Percentiles rank a stretch among this genome's conserved stretches.
These are phyloP conservation scores for Verbascum thapsus DNA, from an alignment of 257 asterid genomes.

Conservation along the genomic window DNA sequence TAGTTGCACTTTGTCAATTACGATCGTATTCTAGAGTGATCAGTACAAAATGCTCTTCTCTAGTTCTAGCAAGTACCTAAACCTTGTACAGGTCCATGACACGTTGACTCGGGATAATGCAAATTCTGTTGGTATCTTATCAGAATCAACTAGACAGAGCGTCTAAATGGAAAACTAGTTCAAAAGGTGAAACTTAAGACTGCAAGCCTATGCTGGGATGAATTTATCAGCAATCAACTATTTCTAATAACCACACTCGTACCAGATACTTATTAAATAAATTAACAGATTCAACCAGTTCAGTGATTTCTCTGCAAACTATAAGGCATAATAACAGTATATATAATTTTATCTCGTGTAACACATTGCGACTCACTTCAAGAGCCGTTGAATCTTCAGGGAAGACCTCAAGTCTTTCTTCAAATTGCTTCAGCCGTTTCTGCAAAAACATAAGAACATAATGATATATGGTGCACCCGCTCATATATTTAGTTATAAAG, in stretches of 20 bases:
- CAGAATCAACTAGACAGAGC: conserved; percentile 1
- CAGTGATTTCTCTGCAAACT: conserved; percentile 16
- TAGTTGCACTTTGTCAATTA: conserved; percentile 14
- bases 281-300: background rate
- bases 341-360: conserved; percentile 24
- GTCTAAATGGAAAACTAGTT: background rate
- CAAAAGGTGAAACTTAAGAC: conserved; percentile 20
- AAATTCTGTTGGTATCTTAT: background rate
- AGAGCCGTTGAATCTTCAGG: conserved; percentile 81
- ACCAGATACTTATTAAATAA: conserved; percentile 19
- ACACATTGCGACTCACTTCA: conserved; percentile 65
- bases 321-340: conserved; percentile 13
- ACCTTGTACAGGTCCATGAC: conserved; percentile 12
- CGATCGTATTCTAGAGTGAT: conserved; percentile 14
- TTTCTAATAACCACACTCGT: background rate
- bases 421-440: conserved; percentile 75
- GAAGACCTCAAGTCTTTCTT: conserved; percentile 60
- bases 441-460: conserved; percentile 42
- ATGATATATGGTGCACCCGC: conserved; percentile 19
- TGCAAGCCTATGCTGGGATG: conserved; percentile 1
- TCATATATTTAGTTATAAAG: conserved; percentile 23
- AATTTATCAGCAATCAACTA: conserved; percentile 18
- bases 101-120: conserved; percentile 7
- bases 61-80: conserved; percentile 15
- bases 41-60: conserved; percentile 15